phyloP scores from a whole-genome alignment of 768 basidiomycete species.

The Agaricus blazei region DNA sequence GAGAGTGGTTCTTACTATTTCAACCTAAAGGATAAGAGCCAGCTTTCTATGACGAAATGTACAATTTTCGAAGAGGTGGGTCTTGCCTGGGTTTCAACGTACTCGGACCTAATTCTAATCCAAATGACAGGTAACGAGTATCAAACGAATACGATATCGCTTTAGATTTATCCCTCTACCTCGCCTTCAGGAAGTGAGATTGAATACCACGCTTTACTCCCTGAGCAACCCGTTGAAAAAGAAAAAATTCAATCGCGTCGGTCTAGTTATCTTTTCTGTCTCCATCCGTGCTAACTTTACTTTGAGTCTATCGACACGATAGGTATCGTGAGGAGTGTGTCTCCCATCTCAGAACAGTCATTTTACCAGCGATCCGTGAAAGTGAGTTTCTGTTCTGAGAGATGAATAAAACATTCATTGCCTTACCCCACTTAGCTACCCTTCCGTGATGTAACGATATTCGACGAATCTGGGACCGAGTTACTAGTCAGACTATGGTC shows the following conservation, averaged over 20 bases:
- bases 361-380: constrained; percentile 50
- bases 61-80: constrained; percentile 83
- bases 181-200: constrained; percentile 35
- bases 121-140: no score
- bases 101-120: background rate
- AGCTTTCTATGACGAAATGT: constrained; percentile 56
- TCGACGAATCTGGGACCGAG: constrained; percentile 73
- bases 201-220: background rate
- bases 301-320: constrained; percentile 65
- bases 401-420: no score
- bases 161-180: constrained; percentile 75
- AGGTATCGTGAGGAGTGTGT: constrained; percentile 75
- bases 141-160: constrained; percentile 42
- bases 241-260: no score
- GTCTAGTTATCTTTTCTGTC: no score
- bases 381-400: no score
- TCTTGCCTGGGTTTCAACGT: background rate
- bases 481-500: constrained; percentile 93
- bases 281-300: constrained; percentile 1
- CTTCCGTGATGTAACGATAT: constrained; percentile 86
- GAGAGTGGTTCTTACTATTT: constrained; percentile 65
- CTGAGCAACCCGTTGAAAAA: no score
- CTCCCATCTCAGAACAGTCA: constrained; percentile 60
- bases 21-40: constrained; percentile 86
- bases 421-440: constrained; percentile 43